phyloP scores from a whole-genome alignment of 2,329 filamentous ascomycete genomes.

The Cytospora mali region DNA sequence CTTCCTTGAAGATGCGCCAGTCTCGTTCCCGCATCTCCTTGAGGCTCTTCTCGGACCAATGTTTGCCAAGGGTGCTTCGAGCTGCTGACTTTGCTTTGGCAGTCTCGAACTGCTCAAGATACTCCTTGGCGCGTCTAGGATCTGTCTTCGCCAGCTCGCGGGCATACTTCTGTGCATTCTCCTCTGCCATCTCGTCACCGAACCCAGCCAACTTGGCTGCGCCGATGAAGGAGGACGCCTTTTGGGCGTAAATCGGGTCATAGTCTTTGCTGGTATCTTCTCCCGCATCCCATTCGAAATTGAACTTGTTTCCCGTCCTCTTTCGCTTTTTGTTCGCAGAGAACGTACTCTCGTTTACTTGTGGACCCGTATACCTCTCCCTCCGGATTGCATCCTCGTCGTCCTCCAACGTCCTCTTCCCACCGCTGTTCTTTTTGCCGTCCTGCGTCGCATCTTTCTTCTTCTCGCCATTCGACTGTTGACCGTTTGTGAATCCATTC shows the following conservation, averaged over 20 bases:
- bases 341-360: conserved; percentile 80
- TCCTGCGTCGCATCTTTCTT: conserved; percentile 20
- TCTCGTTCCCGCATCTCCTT: conserved; percentile 96
- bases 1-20: conserved; percentile 99
- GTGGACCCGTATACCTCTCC: conserved; percentile 87
- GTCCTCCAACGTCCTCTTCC: conserved; percentile 55
- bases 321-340: conserved; percentile 95
- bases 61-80: conserved; percentile 79
- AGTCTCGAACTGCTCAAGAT: conserved; percentile 82
- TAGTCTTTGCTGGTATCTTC: conserved; percentile 88
- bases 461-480: conserved; percentile 34
- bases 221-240: conserved; percentile 65
- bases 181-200: conserved; percentile 58
- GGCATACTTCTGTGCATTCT: conserved; percentile 60
- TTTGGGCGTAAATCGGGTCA: conserved; percentile 76
- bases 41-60: conserved; percentile 93
- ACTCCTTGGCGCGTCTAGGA: conserved; percentile 66
- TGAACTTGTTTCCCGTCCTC: conserved; percentile 95
- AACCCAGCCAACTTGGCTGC: conserved; percentile 48
- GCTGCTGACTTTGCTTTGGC: conserved; percentile 69
- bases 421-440: conserved; percentile 37
- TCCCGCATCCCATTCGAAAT: conserved; percentile 95
- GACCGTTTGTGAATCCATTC: conserved; percentile 21
- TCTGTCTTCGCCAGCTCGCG: conserved; percentile 70
- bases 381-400: conserved; percentile 75